Conservation (phyloP, 2,329 filamentous ascomycete genomes). For the Clarireedia paspali region DNA sequence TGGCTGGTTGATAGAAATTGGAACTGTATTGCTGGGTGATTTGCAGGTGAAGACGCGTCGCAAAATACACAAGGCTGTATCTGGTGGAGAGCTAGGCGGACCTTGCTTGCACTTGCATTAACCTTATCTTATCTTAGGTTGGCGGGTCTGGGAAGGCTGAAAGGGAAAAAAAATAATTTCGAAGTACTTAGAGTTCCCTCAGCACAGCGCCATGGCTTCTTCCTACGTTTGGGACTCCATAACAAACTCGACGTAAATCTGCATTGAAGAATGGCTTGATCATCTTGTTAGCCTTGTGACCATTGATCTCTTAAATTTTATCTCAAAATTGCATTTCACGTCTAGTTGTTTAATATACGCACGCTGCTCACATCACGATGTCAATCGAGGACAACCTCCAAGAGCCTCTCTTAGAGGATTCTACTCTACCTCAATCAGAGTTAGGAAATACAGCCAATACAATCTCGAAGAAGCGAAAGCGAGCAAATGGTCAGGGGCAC, state of each 20-base stretch:
- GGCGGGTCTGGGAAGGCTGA: not conserved
- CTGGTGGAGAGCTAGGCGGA: too few relatives aligned
- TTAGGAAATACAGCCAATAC: slow-evolving; percentile 6
- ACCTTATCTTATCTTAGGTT: slow-evolving; percentile 9
- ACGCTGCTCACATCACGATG: slow-evolving; percentile 15
- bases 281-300: too few relatives aligned
- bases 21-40: not conserved
- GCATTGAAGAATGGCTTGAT: too few relatives aligned
- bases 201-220: too few relatives aligned
- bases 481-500: slow-evolving; percentile 15
- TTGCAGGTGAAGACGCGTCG: not conserved
- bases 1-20: not conserved
- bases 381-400: slow-evolving; percentile 20
- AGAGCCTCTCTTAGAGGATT: slow-evolving; percentile 25
- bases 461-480: slow-evolving; percentile 27
- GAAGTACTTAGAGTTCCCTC: not conserved
- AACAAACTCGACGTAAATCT: too few relatives aligned
- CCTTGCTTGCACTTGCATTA: too few relatives aligned
- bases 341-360: not conserved
- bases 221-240: too few relatives aligned
- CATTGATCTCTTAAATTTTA: too few relatives aligned
- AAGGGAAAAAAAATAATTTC: slow-evolving; percentile 5
- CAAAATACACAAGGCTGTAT: too few relatives aligned
- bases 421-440: slow-evolving; percentile 16
- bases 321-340: too few relatives aligned